Percentiles rank a stretch among this genome's conserved stretches.
Conservation (phyloP, 2,329 filamentous ascomycete species). For the Catunica adiposa region DNA sequence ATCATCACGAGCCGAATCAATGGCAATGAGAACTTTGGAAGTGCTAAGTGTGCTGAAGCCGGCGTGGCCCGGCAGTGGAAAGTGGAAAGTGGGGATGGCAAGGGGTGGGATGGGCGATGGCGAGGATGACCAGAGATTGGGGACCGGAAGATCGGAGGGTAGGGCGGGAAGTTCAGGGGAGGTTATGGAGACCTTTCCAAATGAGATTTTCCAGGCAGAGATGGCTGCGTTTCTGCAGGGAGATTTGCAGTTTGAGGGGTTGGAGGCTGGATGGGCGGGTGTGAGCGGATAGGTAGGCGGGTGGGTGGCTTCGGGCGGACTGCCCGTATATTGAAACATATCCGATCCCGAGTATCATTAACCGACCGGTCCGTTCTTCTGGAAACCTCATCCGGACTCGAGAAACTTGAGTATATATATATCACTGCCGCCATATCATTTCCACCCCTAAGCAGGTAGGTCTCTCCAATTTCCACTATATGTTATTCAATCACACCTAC, state of each 20-base stretch:
- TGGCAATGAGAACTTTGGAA: constrained; percentile 18
- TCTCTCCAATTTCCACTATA: no score
- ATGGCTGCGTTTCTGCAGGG: constrained; percentile 10
- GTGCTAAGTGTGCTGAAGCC: constrained; percentile 18
- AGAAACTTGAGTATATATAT: no score
- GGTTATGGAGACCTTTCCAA: constrained; percentile 10
- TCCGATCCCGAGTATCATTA: no score
- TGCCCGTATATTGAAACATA: no score
- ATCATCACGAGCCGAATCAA: constrained; percentile 18
- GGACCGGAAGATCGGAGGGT: neutral
- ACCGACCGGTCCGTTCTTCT: no score
- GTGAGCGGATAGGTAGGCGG: neutral
- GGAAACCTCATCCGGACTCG: no score
- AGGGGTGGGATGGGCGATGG: neutral
- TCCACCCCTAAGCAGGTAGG: no score
- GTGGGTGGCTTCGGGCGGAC: no score
- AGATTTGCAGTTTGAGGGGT: constrained; percentile 9
- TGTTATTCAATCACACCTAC: no score
- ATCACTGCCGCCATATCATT: no score
- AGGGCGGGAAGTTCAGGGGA: neutral
- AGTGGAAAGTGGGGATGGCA: constrained; percentile 15
- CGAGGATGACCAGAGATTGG: neutral
- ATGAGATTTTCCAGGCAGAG: constrained; percentile 12
- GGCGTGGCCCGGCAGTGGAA: constrained; percentile 18
- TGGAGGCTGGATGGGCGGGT: neutral